phyloP scores from a whole-genome alignment of 1,139 yeast genomes.

The Lodderomyces theae region DNA sequence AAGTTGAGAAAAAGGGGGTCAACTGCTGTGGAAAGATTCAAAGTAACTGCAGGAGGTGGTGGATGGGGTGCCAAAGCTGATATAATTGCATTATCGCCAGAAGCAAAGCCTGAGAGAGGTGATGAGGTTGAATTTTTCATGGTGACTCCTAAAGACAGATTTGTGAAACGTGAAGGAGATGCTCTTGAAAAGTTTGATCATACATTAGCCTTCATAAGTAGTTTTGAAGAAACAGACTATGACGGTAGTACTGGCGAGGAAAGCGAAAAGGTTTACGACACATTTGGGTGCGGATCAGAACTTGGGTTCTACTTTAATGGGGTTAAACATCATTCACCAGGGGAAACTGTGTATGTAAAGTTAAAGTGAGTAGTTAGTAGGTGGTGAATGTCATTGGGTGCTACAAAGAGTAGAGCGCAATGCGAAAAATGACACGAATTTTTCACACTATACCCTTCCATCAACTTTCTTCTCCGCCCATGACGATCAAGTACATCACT shows the following conservation, averaged over 20 bases:
- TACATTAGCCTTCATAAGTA: constrained; percentile 28
- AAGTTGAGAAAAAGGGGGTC: constrained; percentile 24
- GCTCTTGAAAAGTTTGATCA: constrained; percentile 9
- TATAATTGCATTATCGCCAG: constrained; percentile 58
- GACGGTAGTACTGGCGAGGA: constrained; percentile 9
- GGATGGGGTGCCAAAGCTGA: constrained; percentile 65
- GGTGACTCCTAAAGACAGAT: constrained; percentile 40
- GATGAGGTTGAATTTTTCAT: constrained; percentile 48
- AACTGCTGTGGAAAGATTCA: constrained; percentile 26
- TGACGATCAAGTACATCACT: constrained; percentile 45
- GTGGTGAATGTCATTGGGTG: too few species aligned
- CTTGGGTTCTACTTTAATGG: constrained; percentile 40
- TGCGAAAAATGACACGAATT: not conserved
- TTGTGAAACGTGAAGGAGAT: constrained; percentile 7
- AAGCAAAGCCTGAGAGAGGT: constrained; percentile 44
- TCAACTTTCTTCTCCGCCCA: not conserved
- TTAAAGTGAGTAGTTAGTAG: too few species aligned
- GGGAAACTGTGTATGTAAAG: constrained; percentile 28
- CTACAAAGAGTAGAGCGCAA: not conserved
- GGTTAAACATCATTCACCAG: constrained; percentile 41
- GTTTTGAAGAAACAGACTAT: constrained; percentile 30
- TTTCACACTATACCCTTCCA: not conserved
- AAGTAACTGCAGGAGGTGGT: constrained; percentile 65
- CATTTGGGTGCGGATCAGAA: constrained; percentile 50
- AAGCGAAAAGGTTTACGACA: constrained; percentile 17